These are phyloP conservation scores for Rhizophagus sp. DNA, from an alignment of 192 early-diverging fungal genomes.

Conservation along the genomic window DNA sequence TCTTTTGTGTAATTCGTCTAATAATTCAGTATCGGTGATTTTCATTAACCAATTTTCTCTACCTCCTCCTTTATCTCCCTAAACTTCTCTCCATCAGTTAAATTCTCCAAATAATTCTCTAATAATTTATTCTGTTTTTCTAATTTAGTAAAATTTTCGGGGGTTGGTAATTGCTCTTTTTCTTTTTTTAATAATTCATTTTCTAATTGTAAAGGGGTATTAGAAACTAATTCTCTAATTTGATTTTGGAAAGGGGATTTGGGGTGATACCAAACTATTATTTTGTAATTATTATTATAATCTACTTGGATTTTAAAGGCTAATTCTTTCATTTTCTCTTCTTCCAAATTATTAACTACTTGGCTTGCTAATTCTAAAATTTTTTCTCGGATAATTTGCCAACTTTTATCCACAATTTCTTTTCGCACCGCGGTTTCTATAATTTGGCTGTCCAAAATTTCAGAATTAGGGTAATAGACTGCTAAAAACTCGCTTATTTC, in stretches of 20 bases:
- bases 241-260: background rate
- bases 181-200: background rate
- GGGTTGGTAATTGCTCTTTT: constrained; percentile 6
- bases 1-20: too few relatives aligned
- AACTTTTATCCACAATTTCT: constrained; percentile 3
- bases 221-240: constrained; percentile 18
- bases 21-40: too few relatives aligned
- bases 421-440: background rate
- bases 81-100: background rate
- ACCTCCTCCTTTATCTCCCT: too few relatives aligned
- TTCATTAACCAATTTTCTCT: too few relatives aligned
- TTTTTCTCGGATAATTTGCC: background rate
- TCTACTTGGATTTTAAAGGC: background rate
- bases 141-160: constrained; percentile 10
- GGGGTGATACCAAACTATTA: constrained; percentile 11
- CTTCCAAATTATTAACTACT: constrained; percentile 9
- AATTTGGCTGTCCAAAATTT: background rate
- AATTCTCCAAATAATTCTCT: constrained; percentile 9
- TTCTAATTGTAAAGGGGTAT: constrained; percentile 18
- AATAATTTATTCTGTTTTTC: background rate
- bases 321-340: constrained; percentile 17
- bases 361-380: constrained; percentile 10
- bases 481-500: background rate
- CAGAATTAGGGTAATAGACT: constrained; percentile 14
- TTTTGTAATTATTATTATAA: background rate